A percentile compares a stretch with the other conserved stretches of the same genome.
Evolutionary conservation across 2,329 filamentous ascomycete species (phyloP).

Genomic region (Colletotrichum agaves): DNA sequence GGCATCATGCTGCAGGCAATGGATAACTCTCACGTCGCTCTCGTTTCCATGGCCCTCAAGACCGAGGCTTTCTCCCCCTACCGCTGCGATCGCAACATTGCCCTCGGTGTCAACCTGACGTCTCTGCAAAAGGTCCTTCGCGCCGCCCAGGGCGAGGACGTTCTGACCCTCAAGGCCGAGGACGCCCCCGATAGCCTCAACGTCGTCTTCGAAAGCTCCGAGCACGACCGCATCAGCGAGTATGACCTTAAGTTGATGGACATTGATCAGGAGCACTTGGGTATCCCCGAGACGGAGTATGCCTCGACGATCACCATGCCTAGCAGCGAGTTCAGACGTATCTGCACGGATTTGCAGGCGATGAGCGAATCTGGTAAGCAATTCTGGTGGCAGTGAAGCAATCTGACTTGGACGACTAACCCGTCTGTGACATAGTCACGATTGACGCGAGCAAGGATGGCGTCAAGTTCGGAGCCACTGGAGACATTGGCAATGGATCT

Average conservation of each 20-base stretch:
- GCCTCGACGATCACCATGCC: slow-evolving; percentile 92
- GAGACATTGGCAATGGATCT: slow-evolving; percentile 95
- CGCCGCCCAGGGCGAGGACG: slow-evolving; percentile 92
- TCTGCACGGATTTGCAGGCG: slow-evolving; percentile 89
- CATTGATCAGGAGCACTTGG: slow-evolving; percentile 99
- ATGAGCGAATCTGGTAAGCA: slow-evolving; percentile 93
- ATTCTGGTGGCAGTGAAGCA: background rate
- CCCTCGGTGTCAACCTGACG: slow-evolving; percentile 94
- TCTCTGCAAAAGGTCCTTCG: slow-evolving; percentile 98
- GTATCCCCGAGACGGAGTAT: slow-evolving; percentile 99
- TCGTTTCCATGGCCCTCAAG: slow-evolving; percentile 99
- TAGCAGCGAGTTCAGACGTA: slow-evolving; percentile 88
- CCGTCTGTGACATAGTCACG: slow-evolving; percentile 69
- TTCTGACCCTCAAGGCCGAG: slow-evolving; percentile 96
- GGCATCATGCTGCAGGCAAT: slow-evolving; percentile 98
- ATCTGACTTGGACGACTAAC: background rate
- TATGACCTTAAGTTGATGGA: slow-evolving; percentile 99
- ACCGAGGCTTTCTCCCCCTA: slow-evolving; percentile 94
- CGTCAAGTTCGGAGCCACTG: slow-evolving; percentile 91
- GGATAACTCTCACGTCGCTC: slow-evolving; percentile 99
- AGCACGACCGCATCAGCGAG: slow-evolving; percentile 92
- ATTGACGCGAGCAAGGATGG: slow-evolving; percentile 98
- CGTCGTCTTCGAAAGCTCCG: slow-evolving; percentile 90
- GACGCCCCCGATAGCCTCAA: slow-evolving; percentile 96
- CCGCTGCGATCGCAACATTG: slow-evolving; percentile 99